Percentiles rank a stretch among this genome's conserved stretches.
Evolutionary conservation across 176 grass and related monocot species (phyloP).

Genomic region (Aegilops sharonensis): DNA sequence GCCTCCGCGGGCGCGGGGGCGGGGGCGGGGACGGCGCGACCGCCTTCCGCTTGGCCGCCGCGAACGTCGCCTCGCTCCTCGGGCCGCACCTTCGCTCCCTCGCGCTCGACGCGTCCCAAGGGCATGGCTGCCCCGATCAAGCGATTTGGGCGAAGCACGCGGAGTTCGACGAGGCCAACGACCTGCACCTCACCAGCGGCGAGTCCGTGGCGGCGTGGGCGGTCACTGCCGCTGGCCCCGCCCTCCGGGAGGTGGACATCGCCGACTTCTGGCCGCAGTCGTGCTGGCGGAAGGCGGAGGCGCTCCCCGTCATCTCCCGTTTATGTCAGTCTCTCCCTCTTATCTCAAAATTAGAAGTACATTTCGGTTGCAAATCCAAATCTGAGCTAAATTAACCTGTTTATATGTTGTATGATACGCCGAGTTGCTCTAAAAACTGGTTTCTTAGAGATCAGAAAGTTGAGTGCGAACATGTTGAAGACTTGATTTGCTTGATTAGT

Average conservation of each 20-base stretch:
- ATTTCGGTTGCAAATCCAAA: background rate
- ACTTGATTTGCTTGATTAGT: background rate
- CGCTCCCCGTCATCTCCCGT: conserved; percentile 54
- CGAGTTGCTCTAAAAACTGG: background rate
- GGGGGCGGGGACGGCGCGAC: background rate
- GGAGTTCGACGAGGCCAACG: conserved; percentile 54
- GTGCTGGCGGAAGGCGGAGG: conserved; percentile 70
- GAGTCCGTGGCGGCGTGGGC: conserved; percentile 50
- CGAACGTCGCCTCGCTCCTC: conserved; percentile 49
- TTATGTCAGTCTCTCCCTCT: conserved; percentile 40
- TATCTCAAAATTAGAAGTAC: background rate
- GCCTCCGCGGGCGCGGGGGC: conserved; percentile 24
- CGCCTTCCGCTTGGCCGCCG: conserved; percentile 34
- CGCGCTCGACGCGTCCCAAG: conserved; percentile 44
- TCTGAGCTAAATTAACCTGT: background rate
- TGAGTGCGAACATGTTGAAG: background rate
- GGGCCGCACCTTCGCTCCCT: conserved; percentile 37
- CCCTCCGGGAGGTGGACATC: conserved; percentile 49
- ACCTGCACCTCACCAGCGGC: conserved; percentile 57
- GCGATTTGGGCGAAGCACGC: conserved; percentile 44
- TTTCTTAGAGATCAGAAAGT: background rate
- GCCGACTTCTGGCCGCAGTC: conserved; percentile 73
- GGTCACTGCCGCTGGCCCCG: conserved; percentile 19
- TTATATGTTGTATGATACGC: background rate
- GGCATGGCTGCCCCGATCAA: conserved; percentile 5